Evolutionary conservation across 768 basidiomycete genomes (phyloP).

Genomic region (Lanmaoa rubissima): DNA sequence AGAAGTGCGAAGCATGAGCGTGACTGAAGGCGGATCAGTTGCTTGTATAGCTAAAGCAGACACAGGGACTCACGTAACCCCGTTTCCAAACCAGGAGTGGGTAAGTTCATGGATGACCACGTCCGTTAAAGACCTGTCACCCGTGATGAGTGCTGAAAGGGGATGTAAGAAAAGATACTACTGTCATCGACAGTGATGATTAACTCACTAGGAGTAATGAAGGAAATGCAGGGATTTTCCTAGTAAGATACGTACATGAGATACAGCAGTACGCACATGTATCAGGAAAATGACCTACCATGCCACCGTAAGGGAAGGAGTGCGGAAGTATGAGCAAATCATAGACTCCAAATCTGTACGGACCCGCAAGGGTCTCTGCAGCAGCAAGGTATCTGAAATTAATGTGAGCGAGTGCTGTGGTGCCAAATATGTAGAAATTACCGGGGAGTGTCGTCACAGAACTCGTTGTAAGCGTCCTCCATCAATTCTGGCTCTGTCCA

Average conservation of each 20-base stretch:
- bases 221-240: conserved; percentile 90
- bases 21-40: conserved; percentile 40
- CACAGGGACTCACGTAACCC: conserved; percentile 59
- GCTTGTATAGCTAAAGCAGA: not conserved
- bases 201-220: conserved; percentile 77
- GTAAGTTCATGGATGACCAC: conserved; percentile 86
- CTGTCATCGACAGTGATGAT: not conserved
- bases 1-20: conserved; percentile 76
- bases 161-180: not conserved
- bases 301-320: conserved; percentile 91
- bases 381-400: conserved; percentile 63
- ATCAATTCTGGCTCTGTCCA: conserved; percentile 91
- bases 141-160: conserved; percentile 68
- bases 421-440: conserved; percentile 22
- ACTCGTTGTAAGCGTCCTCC: conserved; percentile 81
- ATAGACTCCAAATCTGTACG: conserved; percentile 85
- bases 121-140: conserved; percentile 83
- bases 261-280: not conserved
- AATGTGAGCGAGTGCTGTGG: not conserved
- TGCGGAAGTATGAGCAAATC: conserved; percentile 88
- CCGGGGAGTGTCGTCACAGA: conserved; percentile 81
- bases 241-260: conserved; percentile 25
- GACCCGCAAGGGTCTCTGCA: conserved; percentile 66
- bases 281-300: conserved; percentile 43
- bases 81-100: conserved; percentile 93